Evolutionary conservation across 2,329 filamentous ascomycete genomes (phyloP), one percentile per base, ranked within the genome.

Genomic region (Cercospora beticola): DNA sequence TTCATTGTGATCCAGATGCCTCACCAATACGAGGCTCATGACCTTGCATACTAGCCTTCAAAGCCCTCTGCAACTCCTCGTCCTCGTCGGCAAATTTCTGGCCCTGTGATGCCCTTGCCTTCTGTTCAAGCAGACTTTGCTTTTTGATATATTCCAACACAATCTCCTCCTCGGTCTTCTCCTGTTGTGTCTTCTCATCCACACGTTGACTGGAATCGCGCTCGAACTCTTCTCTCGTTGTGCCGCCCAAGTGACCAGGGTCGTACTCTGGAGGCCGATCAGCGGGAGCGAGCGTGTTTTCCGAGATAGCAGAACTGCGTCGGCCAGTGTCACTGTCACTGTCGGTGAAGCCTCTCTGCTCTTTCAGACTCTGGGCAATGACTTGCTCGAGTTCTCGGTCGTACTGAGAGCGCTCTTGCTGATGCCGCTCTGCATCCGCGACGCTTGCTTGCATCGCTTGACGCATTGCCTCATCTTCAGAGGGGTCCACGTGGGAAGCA

Each of bases 111-210:
- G 65, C 68, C 33, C 69, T 72, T 6, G 64, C 68, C 70, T 80
- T 82, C 76, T 75, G 71, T 79, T 94, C 92, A 0, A 86, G 84
- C 52, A 92, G 76, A 77, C 90, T 93, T 81, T 93, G 90, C 81
- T 89, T 90, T 83, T 90, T 91, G 49, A 93, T 85, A 78, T 92
- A 93, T 74, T 93, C 90, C 76, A 94, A 78, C 8, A 93, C 87
- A 67, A 91, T 88, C 66, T 92, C 87, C 76, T 94, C 90, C 75
- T 93, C 91, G 78, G 28, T 86, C 83, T 63, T 77, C 77, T 79
- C 78, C 74, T 77, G 78, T 73, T 72, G 68, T 5, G 66, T 71
- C 68, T 72, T 75, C 73, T 76, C 75, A 33, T 67, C 66, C 26
- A 60, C 66, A n/a, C 60, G 56, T 43, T 63, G 21, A 14, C 43